Base-by-base conservation (phyloP, 2,329 filamentous ascomycete genomes). In the Penicillium sp. region DNA sequence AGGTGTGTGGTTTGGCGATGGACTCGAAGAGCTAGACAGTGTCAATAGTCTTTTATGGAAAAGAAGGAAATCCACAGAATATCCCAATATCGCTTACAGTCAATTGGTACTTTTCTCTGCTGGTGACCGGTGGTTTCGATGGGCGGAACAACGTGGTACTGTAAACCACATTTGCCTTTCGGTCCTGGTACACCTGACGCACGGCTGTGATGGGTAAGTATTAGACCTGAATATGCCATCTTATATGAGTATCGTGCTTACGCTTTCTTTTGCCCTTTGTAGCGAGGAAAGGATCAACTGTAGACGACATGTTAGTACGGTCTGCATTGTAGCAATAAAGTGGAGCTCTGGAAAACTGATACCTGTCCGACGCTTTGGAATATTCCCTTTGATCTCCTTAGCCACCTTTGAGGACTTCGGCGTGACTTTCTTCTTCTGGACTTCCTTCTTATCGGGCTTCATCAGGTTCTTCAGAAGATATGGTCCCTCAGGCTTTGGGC, bases 11-110 rank as follows among this genome's bases (percentile, higher is more conserved):
- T 15, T 75, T 73, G 12, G 80, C 76, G 59, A 84, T 80, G 6
- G 86, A 88, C 71, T 91, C 85, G 75, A 86, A 90, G 50, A 93
- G 79, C 87, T 91, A 61, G 31, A 69, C 53, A 12, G 50, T 50
- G 56, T 54, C 43, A 57, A 56, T 37, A 55, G 40, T 58, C 55
- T 53, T 50, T 51, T 43, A 37, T 42, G 29, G 50, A 42, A 15
- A 6, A 8, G 4, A 7, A 42, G 10, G 3, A 6, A 4, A 7
- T 27, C 1, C 38, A 17, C 3, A 9, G 2, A 15, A 7, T 17
- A 9, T 17, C 5, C 7, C 33, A 49, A 58, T 15, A 29, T 43
- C 23, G 74, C 83, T 75, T 75, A 89, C 87, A 58, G 80, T 83
- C 2, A 90, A 71, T 0, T 79, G 76, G 41, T 85, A 87, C 35